These are phyloP conservation scores for Pythium sp. DNA, from an alignment of 352 stramenopile species.

Conservation along the genomic window DNA sequence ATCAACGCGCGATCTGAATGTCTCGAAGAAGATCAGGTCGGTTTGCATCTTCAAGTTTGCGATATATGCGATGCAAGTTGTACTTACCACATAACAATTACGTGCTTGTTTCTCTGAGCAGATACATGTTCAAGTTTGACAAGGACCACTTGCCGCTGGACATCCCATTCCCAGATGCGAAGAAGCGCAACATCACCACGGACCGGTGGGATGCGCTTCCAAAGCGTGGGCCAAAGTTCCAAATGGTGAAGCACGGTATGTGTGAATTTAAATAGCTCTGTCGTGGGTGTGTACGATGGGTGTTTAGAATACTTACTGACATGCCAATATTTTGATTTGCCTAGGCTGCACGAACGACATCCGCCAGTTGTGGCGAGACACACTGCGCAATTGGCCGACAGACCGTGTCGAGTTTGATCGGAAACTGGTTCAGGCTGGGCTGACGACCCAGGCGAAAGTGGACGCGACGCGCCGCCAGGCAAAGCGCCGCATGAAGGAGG, in stretches of 20 bases:
- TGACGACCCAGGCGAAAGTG: constrained; percentile 83
- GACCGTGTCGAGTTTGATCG: constrained; percentile 77
- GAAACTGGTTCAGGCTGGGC: constrained; percentile 74
- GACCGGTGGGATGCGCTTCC: constrained; percentile 75
- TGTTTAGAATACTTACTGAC: no score
- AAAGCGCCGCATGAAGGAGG: constrained; percentile 78
- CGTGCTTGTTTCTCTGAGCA: neutral
- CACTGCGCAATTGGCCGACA: constrained; percentile 61
- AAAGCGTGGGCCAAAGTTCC: constrained; percentile 69
- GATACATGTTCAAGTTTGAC: constrained; percentile 85
- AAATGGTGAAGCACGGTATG: constrained; percentile 76
- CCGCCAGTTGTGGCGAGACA: constrained; percentile 80
- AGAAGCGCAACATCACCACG: constrained; percentile 48
- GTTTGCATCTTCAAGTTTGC: neutral
- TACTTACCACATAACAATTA: no score
- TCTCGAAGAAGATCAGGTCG: constrained; percentile 70
- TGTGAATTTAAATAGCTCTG: neutral
- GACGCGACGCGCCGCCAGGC: constrained; percentile 72
- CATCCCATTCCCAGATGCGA: constrained; percentile 70
- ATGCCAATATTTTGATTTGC: neutral
- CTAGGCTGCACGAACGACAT: constrained; percentile 83
- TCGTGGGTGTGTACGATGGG: no score
- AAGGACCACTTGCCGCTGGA: constrained; percentile 79
- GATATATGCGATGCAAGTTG: no score
- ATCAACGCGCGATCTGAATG: constrained; percentile 72